Percentiles rank a stretch among this genome's conserved stretches.
These are phyloP conservation scores for Dalbergia cochinchinensis DNA, from an alignment of 306 rosid genomes.

Conservation along the genomic window DNA sequence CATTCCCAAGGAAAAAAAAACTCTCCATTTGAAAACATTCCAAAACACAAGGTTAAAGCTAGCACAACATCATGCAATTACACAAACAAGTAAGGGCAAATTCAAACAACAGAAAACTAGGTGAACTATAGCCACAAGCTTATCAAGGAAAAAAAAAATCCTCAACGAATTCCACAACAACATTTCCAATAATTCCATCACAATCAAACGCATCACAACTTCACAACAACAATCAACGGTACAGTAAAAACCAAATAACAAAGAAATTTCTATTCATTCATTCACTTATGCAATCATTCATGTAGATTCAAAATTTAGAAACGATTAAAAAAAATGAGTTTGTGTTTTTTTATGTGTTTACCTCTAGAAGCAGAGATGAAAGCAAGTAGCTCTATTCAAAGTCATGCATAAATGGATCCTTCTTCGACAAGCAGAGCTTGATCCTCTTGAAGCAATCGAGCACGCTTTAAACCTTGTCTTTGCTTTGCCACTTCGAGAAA, in stretches of 20 bases:
- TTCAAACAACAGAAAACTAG: conserved; percentile 16
- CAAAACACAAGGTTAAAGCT: background rate
- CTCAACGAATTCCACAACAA: conserved; percentile 1
- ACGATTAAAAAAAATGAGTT: background rate
- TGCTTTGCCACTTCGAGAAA: conserved; percentile 51
- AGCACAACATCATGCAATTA: background rate
- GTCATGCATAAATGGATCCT: conserved; percentile 37
- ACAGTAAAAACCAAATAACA: background rate
- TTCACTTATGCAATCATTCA: background rate
- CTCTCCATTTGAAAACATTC: background rate
- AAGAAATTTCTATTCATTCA: background rate
- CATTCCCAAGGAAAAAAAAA: background rate
- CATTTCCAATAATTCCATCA: background rate
- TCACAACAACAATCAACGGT: conserved; percentile 6
- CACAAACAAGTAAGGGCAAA: conserved; percentile 31
- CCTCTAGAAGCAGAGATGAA: conserved; percentile 63
- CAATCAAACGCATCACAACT: conserved; percentile 14
- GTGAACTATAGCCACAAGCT: conserved; percentile 1
- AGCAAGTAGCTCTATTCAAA: conserved; percentile 55
- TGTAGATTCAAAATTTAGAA: background rate
- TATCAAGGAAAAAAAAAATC: background rate
- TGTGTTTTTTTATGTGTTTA: background rate
- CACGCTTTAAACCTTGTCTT: conserved; percentile 50
- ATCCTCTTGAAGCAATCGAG: conserved; percentile 49
- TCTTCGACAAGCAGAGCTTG: conserved; percentile 42